Percentiles rank a stretch among this genome's conserved stretches.
phyloP scores from a whole-genome alignment of 768 basidiomycete species.

The Dentipellis fragilis region DNA sequence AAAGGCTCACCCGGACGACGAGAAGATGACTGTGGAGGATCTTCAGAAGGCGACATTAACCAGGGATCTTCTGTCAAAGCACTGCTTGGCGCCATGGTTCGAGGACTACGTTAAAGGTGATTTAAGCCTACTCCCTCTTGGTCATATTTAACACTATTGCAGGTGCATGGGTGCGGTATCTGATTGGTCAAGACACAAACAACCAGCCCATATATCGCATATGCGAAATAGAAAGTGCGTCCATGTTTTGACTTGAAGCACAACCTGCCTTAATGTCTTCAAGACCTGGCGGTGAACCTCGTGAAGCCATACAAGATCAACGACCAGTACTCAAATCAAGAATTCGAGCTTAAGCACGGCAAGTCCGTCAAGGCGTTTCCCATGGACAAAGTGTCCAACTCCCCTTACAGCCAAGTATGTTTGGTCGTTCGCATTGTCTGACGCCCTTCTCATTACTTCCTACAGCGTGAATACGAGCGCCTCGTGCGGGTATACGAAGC shows the following conservation, averaged over 20 bases:
- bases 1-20: slow-evolving; percentile 31
- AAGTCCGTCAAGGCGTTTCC: slow-evolving; percentile 45
- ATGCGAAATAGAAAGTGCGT: slow-evolving; percentile 70
- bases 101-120: slow-evolving; percentile 71
- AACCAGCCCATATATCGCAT: slow-evolving; percentile 64
- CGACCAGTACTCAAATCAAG: slow-evolving; percentile 50
- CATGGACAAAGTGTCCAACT: slow-evolving; percentile 88
- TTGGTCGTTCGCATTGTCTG: neutral
- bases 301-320: slow-evolving; percentile 68
- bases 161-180: slow-evolving; percentile 84
- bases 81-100: slow-evolving; percentile 76
- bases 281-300: slow-evolving; percentile 43
- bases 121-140: slow-evolving; percentile 10
- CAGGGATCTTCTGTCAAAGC: slow-evolving; percentile 60
- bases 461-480: slow-evolving; percentile 66
- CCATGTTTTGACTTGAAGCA: neutral
- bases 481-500: slow-evolving; percentile 31
- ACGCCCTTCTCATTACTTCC: neutral
- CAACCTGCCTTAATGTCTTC: slow-evolving; percentile 4
- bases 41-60: slow-evolving; percentile 55
- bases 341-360: slow-evolving; percentile 70
- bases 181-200: slow-evolving; percentile 54
- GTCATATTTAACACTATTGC: neutral
- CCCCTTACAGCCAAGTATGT: slow-evolving; percentile 51
- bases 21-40: slow-evolving; percentile 44